Evolutionary conservation across 2,329 filamentous ascomycete genomes (phyloP).

Genomic region (Sphaerulina vaccinii): DNA sequence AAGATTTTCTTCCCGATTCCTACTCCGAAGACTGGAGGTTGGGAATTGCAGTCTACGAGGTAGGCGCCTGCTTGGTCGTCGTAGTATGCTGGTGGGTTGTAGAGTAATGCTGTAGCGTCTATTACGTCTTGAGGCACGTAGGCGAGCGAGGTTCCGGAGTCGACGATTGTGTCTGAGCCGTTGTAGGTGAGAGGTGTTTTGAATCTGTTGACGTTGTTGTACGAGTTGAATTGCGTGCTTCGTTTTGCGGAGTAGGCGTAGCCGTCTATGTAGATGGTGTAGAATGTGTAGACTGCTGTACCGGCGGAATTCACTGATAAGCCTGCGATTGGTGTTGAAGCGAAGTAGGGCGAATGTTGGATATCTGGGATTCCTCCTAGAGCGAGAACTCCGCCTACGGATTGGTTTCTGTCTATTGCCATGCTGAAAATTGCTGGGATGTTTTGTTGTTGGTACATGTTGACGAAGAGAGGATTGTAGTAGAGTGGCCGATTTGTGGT

Average conservation of each 20-base stretch:
- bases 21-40: conserved; percentile 44
- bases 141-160: conserved; percentile 46
- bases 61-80: conserved; percentile 35
- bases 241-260: conserved; percentile 30
- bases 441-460: conserved; percentile 47
- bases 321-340: conserved; percentile 38
- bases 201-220: conserved; percentile 20
- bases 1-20: conserved; percentile 40
- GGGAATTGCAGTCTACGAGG: conserved; percentile 45
- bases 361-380: conserved; percentile 53
- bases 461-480: conserved; percentile 54
- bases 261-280: conserved; percentile 39
- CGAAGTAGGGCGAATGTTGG: conserved; percentile 36
- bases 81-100: conserved; percentile 44
- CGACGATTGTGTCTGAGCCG: conserved; percentile 44
- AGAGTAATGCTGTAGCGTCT: conserved; percentile 41
- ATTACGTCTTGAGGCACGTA: conserved; percentile 43
- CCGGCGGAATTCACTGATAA: conserved; percentile 28
- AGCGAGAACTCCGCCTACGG: conserved; percentile 46
- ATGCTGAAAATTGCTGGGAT: conserved; percentile 51
- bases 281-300: conserved; percentile 40
- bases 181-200: conserved; percentile 28
- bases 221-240: conserved; percentile 29
- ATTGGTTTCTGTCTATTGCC: conserved; percentile 42
- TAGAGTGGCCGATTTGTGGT: conserved; percentile 27